Percentiles rank a stretch among this genome's conserved stretches.
Conservation (phyloP, 2,329 filamentous ascomycete species). For the Salinomyces thailandicus region DNA sequence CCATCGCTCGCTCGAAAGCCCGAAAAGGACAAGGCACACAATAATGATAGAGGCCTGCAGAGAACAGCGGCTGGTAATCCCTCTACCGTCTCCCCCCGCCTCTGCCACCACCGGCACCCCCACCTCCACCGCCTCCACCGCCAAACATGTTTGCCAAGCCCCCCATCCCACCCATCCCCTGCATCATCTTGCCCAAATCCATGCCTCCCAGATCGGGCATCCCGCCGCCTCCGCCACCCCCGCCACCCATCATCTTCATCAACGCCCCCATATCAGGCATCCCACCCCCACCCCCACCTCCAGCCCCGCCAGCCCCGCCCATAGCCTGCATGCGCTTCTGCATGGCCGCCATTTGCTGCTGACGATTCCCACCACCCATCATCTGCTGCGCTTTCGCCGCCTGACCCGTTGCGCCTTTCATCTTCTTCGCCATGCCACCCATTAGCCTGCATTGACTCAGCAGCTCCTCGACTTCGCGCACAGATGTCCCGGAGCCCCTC, state of each 20-base stretch:
- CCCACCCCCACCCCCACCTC: constrained; percentile 40
- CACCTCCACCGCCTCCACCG: not conserved
- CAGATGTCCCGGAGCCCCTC: constrained; percentile 77
- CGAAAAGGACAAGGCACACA: not conserved
- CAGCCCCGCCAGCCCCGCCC: constrained; percentile 61
- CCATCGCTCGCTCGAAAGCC: not conserved
- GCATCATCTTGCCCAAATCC: constrained; percentile 64
- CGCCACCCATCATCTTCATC: constrained; percentile 82
- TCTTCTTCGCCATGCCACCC: constrained; percentile 98
- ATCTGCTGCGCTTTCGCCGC: constrained; percentile 89
- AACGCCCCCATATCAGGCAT: constrained; percentile 78
- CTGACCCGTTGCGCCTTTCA: constrained; percentile 95
- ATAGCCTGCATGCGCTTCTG: constrained; percentile 90
- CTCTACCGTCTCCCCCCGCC: no score
- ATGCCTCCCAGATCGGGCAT: constrained; percentile 58
- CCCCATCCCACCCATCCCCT: constrained; percentile 29
- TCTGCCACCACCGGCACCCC: not conserved
- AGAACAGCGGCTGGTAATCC: no score
- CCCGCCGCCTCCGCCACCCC: constrained; percentile 43
- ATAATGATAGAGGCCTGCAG: not conserved
- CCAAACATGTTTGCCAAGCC: not conserved
- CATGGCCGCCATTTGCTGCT: constrained; percentile 92
- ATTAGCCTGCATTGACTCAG: constrained; percentile 98
- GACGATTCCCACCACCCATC: constrained; percentile 82
- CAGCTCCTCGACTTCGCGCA: constrained; percentile 88